These are phyloP conservation scores for Candida schatavii DNA, from an alignment of 805 yeast genomes.

Conservation along the genomic window DNA sequence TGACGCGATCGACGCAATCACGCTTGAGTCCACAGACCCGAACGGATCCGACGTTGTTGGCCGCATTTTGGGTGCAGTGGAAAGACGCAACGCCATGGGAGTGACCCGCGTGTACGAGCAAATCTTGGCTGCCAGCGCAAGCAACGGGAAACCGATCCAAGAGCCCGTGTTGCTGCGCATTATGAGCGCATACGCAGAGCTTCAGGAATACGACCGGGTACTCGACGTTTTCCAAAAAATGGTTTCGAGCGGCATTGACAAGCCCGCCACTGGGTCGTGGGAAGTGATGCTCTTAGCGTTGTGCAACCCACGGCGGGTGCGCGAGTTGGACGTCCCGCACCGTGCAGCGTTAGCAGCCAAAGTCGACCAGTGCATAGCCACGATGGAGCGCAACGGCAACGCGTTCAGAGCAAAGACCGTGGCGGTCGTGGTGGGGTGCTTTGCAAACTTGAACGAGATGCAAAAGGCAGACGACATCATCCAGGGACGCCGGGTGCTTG, in stretches of 20 bases:
- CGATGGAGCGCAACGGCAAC: constrained; percentile 25
- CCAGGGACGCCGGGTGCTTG: background rate
- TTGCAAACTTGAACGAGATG: constrained; percentile 37
- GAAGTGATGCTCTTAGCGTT: constrained; percentile 54
- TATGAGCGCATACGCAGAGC: constrained; percentile 45
- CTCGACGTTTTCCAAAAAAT: constrained; percentile 51
- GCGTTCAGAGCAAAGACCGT: constrained; percentile 48
- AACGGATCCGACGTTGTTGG: constrained; percentile 24
- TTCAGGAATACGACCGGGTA: constrained; percentile 33
- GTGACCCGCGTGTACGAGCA: constrained; percentile 23
- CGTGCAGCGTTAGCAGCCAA: constrained; percentile 36
- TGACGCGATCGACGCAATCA: constrained; percentile 9
- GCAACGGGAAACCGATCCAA: constrained; percentile 30
- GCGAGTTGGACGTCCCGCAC: constrained; percentile 18
- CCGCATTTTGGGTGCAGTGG: constrained; percentile 20
- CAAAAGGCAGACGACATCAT: constrained; percentile 39
- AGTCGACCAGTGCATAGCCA: constrained; percentile 28
- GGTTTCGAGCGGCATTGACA: constrained; percentile 30
- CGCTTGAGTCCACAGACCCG: constrained; percentile 29
- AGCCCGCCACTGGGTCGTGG: constrained; percentile 54
- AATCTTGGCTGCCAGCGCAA: constrained; percentile 20
- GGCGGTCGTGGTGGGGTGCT: constrained; percentile 47
- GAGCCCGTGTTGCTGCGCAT: constrained; percentile 41
- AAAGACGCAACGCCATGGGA: constrained; percentile 14
- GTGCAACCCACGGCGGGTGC: constrained; percentile 30